These are phyloP conservation scores for Coemansia sp. DNA, from an alignment of 192 early-diverging fungal species.

Conservation along the genomic window DNA sequence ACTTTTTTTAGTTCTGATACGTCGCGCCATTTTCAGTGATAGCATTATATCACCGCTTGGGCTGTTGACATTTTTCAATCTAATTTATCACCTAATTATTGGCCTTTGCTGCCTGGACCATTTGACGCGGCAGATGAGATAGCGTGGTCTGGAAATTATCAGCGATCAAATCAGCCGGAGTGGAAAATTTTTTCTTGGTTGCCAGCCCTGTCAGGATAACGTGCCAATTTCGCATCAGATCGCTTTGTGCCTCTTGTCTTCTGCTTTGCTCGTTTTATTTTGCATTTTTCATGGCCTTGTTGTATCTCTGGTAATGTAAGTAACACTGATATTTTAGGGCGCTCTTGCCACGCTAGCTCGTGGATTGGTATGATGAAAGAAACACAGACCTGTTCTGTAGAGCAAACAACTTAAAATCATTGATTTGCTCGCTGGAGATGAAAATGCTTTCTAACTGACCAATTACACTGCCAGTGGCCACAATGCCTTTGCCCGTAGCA, in stretches of 20 bases:
- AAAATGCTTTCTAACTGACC: slow-evolving; percentile 39
- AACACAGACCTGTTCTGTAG: slow-evolving; percentile 59
- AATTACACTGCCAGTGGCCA: background rate
- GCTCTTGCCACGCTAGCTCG: background rate
- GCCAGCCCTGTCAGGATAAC: background rate
- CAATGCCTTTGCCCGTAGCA: too few relatives aligned
- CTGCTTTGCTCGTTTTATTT: background rate
- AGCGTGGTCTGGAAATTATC: background rate
- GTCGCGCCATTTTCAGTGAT: background rate
- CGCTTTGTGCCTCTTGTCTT: background rate
- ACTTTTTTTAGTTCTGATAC: too few relatives aligned
- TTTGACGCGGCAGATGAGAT: background rate
- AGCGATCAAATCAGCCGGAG: background rate
- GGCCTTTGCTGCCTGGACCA: background rate
- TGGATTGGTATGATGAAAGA: slow-evolving; percentile 36
- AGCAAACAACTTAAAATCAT: slow-evolving; percentile 39
- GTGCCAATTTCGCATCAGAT: too few relatives aligned
- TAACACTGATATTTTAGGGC: background rate
- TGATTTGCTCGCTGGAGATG: slow-evolving; percentile 40
- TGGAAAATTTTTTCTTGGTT: background rate
- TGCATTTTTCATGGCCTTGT: background rate
- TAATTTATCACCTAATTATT: background rate
- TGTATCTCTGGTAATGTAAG: slow-evolving; percentile 14
- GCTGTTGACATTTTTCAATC: background rate
- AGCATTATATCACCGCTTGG: background rate